A percentile compares a stretch with the other conserved stretches of the same genome.
These are phyloP conservation scores for Phytopythium mirpurense DNA, from an alignment of 352 stramenopile species.

Conservation along the genomic window DNA sequence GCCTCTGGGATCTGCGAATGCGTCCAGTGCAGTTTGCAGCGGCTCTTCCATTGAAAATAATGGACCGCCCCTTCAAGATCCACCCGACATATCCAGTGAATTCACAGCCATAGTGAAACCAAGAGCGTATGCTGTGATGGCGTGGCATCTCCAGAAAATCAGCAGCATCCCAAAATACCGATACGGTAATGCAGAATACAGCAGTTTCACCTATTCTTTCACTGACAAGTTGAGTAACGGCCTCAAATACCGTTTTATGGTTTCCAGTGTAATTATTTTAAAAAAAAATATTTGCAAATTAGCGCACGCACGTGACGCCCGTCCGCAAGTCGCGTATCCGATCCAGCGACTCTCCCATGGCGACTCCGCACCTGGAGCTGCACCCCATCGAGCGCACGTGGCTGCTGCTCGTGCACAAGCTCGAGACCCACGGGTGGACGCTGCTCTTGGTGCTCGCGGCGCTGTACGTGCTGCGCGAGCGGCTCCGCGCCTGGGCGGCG, in stretches of 20 bases:
- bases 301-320: conserved; percentile 4
- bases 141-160: neutral
- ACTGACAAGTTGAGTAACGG: no score
- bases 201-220: no score
- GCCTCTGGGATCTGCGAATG: neutral
- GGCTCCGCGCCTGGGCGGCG: conserved; percentile 24
- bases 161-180: no score
- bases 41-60: neutral
- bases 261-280: neutral
- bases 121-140: neutral
- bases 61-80: neutral
- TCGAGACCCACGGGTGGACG: conserved; percentile 57
- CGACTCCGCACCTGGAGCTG: no score
- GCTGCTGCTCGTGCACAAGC: conserved; percentile 15
- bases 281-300: conserved; percentile 2
- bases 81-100: no score
- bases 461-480: conserved; percentile 17
- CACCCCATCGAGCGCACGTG: conserved; percentile 11
- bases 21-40: neutral
- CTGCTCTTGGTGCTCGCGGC: conserved; percentile 28
- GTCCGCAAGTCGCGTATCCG: neutral
- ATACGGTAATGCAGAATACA: no score
- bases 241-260: neutral
- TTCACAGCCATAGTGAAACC: neutral
- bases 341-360: no score